Evolutionary conservation across 2,329 filamentous ascomycete genomes (phyloP), one percentile per base, ranked within the genome.

Genomic region (Penicillium griseofulvum): DNA sequence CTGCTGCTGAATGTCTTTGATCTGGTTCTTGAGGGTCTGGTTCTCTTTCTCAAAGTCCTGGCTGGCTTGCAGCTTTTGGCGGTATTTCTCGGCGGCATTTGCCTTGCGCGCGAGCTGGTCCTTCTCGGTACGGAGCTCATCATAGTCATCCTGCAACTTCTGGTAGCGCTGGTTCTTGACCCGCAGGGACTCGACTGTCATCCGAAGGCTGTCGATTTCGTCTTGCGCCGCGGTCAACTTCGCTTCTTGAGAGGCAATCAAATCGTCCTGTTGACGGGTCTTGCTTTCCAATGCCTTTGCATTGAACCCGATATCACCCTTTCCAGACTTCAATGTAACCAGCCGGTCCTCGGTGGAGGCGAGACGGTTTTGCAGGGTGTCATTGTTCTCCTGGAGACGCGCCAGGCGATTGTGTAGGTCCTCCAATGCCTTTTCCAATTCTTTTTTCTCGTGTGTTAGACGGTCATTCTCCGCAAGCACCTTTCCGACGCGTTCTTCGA

Each of bases 181-280:
- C 42, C 73, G 73, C 54, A 78, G 63, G 5, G 75, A 74, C 55
- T 78, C 76, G 24, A 76, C 68, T 0, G 70, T 72, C 71, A 77
- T 78, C 19, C 73, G 70, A 28, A 79, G 63, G 28, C 73, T 72
- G 57, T 77, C 75, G 7, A 76, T 71, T 55, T 78, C 74, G 53
- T 76, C 70, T 55, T 78, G 74, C 29, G 73, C 64, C 31, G 81
- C 77, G 54, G 88, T 83, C 11, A 87, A 74, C 62, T 89, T 83
- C 19, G 81, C 80, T 69, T 92, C 89, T 62, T 90, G 83, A 24
- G 79, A 82, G 37, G 85, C 84, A 66, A 92, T 91, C 47, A 90
- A 78, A 55, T 87, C 81, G 69, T 90, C 86, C 65, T 88, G 85
- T 63, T 90, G 74, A 33, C 73, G 70, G 5, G 74, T 86, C 78